phyloP scores from a whole-genome alignment of 2,329 filamentous ascomycete genomes.

The Graphilbum fragrans region DNA sequence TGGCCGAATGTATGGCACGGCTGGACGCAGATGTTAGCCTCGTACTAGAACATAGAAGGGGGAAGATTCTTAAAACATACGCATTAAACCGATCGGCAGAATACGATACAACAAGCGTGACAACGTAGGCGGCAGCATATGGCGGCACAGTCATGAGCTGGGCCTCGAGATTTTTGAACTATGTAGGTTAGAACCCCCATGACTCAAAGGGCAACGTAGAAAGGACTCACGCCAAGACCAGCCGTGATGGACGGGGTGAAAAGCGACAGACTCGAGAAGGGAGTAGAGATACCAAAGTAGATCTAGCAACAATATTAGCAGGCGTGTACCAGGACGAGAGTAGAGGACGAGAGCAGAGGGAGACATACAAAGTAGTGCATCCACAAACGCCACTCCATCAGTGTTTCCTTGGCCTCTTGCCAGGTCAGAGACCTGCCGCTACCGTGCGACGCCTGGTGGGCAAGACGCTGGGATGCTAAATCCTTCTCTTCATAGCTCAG shows the following conservation, averaged over 20 bases:
- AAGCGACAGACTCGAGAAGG: conserved; percentile 22
- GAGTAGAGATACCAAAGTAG: conserved; percentile 13
- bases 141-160: conserved; percentile 58
- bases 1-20: conserved; percentile 37
- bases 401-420: conserved; percentile 55
- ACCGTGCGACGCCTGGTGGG: conserved; percentile 31
- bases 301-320: conserved; percentile 20
- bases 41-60: too few relatives aligned
- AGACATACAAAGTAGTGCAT: conserved; percentile 45
- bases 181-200: too few relatives aligned
- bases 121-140: conserved; percentile 39
- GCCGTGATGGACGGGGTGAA: conserved; percentile 48
- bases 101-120: conserved; percentile 23
- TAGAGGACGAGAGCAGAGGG: too few relatives aligned
- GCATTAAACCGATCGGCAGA: conserved; percentile 33
- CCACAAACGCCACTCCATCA: conserved; percentile 55
- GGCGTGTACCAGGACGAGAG: too few relatives aligned
- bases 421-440: conserved; percentile 50
- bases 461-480: conserved; percentile 33
- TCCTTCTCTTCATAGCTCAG: conserved; percentile 47
- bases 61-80: too few relatives aligned
- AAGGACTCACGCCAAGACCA: conserved; percentile 15
- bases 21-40: too few relatives aligned
- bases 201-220: too few relatives aligned
- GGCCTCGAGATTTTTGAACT: conserved; percentile 28